Base-by-base conservation (phyloP, 2,329 filamentous ascomycete species). In the Exophiala xenobiotica region DNA sequence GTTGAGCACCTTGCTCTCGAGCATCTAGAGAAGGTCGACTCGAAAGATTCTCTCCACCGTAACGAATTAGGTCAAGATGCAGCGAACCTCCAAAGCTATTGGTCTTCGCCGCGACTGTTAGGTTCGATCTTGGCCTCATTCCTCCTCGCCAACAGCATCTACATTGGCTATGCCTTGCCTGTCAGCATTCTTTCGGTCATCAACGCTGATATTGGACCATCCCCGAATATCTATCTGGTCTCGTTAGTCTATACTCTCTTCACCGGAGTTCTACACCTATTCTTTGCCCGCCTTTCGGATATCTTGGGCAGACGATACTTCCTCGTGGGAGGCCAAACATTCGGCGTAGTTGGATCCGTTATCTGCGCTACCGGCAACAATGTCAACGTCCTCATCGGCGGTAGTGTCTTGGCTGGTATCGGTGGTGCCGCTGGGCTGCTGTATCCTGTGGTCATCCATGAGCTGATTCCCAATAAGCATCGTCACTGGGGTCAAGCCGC, bases 391-490 rank as follows among this genome's bases (percentile, higher is more conserved):
- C 54, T 73, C 27, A 73, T 74, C 52, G 66, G 60, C 2, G 69
- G 66, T 19, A 68, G 61, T 45, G 64, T 65, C 19, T 63, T 73
- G 29, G 60, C 64, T 24, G 72, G 70, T 11, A 60, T 71, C 7
- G 69, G 68, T 4, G 66, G 65, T 6, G 59, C 69, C 5, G 65
- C 65, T 3, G 69, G 72, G 54, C 61, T 71, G 18, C 68, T 67
- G 8, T 73, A 69, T 63, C 64, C 63, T 47, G 68, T 67, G 37
- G 64, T 70, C 29, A 62, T 70, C 49, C 64, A 63, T 12, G 71
- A 74, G 58, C 60, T 73, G 18, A 67, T 72, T 7, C 68, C 69
- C 11, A 73, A 70, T 58, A 68, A 68, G 55, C 57, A 66, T 24
- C 70, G 70, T 22, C 64, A 67, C 41, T 45, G 62, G 14, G 67